Conservation (phyloP, 75 land plant species). For the Pinus taeda region DNA sequence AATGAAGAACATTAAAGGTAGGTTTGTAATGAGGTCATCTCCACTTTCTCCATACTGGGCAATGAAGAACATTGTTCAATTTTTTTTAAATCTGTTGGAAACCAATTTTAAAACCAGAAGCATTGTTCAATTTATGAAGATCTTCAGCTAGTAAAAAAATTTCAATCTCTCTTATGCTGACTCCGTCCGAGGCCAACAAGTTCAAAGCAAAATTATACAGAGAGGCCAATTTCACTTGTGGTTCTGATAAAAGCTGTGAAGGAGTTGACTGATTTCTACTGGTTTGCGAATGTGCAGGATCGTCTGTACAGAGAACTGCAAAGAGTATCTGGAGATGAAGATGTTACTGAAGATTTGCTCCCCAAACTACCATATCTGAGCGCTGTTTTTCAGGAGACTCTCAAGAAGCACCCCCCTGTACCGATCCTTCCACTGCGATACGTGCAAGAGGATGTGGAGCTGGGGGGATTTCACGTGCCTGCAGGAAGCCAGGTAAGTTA, state of each 20-base stretch:
- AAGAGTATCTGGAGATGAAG: conserved; percentile 46
- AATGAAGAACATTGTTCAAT: too few relatives aligned
- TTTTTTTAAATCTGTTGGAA: too few relatives aligned
- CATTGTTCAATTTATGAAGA: too few relatives aligned
- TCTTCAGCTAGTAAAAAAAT: too few relatives aligned
- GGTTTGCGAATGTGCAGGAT: conserved; percentile 38
- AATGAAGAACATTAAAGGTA: too few relatives aligned
- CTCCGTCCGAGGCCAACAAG: too few relatives aligned
- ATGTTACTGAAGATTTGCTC: conserved; percentile 70
- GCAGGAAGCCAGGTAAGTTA: conserved; percentile 62
- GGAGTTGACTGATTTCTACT: background rate
- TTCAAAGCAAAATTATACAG: too few relatives aligned
- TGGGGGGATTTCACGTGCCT: conserved; percentile 81
- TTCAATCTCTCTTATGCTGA: too few relatives aligned
- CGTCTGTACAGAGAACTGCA: conserved; percentile 56
- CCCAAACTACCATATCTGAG: conserved; percentile 65
- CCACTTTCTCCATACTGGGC: too few relatives aligned
- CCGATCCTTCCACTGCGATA: conserved; percentile 76
- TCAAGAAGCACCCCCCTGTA: conserved; percentile 73
- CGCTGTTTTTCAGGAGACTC: conserved; percentile 87
- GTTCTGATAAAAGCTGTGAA: background rate
- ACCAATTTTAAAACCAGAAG: too few relatives aligned
- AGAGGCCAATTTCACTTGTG: background rate
- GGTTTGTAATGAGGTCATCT: too few relatives aligned
- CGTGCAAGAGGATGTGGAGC: conserved; percentile 70